phyloP scores from a whole-genome alignment of 305 asterid genomes.

The Fraxinus greggii region DNA sequence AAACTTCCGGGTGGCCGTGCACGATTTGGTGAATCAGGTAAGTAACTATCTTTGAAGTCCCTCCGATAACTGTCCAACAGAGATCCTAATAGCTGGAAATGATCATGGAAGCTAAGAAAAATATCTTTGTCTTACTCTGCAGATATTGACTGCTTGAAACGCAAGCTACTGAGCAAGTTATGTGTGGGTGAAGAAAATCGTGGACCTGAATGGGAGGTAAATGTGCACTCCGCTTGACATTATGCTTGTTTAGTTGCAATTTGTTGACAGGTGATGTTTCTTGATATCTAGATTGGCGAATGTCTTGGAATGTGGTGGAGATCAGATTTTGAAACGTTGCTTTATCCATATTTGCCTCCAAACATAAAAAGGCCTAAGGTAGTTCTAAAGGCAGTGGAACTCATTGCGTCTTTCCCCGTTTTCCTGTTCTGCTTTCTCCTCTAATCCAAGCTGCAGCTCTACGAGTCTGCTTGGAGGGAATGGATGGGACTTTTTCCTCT shows the following conservation, averaged over 20 bases:
- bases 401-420: no score
- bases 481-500: no score
- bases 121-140: constrained; percentile 18
- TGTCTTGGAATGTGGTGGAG: constrained; percentile 96
- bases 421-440: no score
- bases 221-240: background rate
- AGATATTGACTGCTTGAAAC: constrained; percentile 72
- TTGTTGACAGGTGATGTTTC: background rate
- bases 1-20: constrained; percentile 94
- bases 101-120: background rate
- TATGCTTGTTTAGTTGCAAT: background rate
- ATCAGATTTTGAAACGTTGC: constrained; percentile 57
- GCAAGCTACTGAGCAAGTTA: constrained; percentile 79
- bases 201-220: constrained; percentile 77
- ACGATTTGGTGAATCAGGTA: constrained; percentile 84
- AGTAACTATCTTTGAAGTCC: background rate
- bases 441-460: no score
- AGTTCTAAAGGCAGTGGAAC: background rate
- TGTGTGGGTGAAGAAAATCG: constrained; percentile 51
- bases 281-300: constrained; percentile 48
- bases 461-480: no score
- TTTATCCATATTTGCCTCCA: constrained; percentile 64
- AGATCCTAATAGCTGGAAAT: background rate
- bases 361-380: constrained; percentile 53
- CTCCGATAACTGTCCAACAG: background rate